These are phyloP conservation scores for Trichosporon ovoides DNA, from an alignment of 1,284 basidiomycete species.

Conservation along the genomic window DNA sequence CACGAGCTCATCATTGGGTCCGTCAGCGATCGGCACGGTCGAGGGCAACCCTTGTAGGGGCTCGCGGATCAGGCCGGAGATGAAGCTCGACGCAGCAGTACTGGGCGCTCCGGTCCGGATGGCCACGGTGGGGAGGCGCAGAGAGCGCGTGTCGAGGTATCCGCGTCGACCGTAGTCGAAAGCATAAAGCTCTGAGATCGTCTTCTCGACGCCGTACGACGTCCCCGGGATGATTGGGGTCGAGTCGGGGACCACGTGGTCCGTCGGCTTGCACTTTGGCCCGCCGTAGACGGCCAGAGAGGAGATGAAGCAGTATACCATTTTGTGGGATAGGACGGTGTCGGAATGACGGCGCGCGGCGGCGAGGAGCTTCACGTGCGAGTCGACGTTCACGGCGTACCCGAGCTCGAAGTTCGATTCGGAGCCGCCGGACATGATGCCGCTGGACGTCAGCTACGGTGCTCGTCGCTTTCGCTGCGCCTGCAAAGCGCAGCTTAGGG, in stretches of 20 bases:
- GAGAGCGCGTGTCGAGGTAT: constrained; percentile 59
- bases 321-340: constrained; percentile 24
- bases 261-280: constrained; percentile 51
- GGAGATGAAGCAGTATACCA: constrained; percentile 60
- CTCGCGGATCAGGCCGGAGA: constrained; percentile 62
- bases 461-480: no score
- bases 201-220: constrained; percentile 59
- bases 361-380: constrained; percentile 56
- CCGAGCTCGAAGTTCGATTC: constrained; percentile 62
- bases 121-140: constrained; percentile 60
- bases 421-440: constrained; percentile 64
- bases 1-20: constrained; percentile 36
- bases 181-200: constrained; percentile 58
- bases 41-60: constrained; percentile 56
- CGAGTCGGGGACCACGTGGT: constrained; percentile 43
- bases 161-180: constrained; percentile 61
- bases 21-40: constrained; percentile 54
- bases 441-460: constrained; percentile 43
- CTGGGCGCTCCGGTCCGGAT: constrained; percentile 58
- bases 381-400: constrained; percentile 59
- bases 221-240: constrained; percentile 58
- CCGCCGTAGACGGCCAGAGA: constrained; percentile 63
- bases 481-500: no score
- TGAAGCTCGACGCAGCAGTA: constrained; percentile 59
- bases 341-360: constrained; percentile 50